Evolutionary conservation across 2,329 filamentous ascomycete genomes (phyloP).

Genomic region (Teratosphaeria gauchensis): DNA sequence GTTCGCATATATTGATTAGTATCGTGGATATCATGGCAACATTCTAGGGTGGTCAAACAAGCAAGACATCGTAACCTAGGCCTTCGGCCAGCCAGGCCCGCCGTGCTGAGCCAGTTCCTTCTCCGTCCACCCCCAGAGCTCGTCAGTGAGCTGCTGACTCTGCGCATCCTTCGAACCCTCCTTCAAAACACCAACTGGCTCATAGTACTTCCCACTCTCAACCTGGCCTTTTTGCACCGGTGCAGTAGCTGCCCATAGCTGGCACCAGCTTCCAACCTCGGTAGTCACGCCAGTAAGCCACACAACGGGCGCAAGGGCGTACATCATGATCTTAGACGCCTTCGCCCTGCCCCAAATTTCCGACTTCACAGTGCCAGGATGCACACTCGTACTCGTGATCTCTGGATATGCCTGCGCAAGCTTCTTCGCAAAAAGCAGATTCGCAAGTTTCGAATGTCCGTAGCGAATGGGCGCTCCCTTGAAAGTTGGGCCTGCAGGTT

Average conservation of each 20-base stretch:
- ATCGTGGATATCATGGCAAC: not conserved
- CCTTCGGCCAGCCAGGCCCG: constrained; percentile 1
- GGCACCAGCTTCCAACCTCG: constrained; percentile 14
- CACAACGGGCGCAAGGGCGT: constrained; percentile 6
- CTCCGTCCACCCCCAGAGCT: constrained; percentile 33
- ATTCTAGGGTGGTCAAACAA: not conserved
- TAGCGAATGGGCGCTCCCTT: constrained; percentile 37
- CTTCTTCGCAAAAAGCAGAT: constrained; percentile 51
- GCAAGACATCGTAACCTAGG: not conserved
- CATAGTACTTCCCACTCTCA: constrained; percentile 13
- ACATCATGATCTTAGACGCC: not conserved
- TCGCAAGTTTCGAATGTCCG: constrained; percentile 52
- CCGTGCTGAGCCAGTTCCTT: constrained; percentile 9
- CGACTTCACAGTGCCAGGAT: constrained; percentile 57
- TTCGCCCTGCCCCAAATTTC: constrained; percentile 32
- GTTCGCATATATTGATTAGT: not conserved
- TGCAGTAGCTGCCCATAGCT: constrained; percentile 20
- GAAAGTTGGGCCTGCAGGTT: not conserved
- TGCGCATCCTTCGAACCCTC: constrained; percentile 12
- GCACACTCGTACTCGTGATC: constrained; percentile 52
- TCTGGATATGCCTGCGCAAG: constrained; percentile 49
- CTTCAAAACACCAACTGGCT: constrained; percentile 11
- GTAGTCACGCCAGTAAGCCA: constrained; percentile 1
- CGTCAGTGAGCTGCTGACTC: constrained; percentile 18
- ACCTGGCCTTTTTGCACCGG: constrained; percentile 8